These are phyloP conservation scores for Phytopythium chamaehyphon DNA, from an alignment of 352 stramenopile genomes.

Conservation along the genomic window DNA sequence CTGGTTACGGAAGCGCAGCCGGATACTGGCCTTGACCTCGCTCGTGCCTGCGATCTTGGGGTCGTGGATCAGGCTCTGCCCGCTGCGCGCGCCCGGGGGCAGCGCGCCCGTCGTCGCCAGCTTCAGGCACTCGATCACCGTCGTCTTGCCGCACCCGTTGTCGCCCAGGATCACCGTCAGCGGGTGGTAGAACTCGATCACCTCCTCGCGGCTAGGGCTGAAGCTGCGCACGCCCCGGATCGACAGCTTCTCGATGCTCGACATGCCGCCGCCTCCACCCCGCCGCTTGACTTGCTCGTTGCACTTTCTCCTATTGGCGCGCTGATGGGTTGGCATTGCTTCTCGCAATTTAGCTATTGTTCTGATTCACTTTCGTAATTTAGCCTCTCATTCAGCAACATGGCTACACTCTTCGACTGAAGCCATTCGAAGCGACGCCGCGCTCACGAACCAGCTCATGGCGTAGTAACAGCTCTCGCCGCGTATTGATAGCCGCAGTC, in stretches of 20 bases:
- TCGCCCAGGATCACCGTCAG: constrained; percentile 98
- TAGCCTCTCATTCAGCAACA: too few species aligned
- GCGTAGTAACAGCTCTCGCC: too few species aligned
- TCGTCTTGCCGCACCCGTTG: constrained; percentile 99
- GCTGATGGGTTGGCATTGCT: too few species aligned
- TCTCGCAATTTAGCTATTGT: too few species aligned
- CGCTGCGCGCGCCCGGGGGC: constrained; percentile 86
- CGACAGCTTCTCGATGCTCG: constrained; percentile 98
- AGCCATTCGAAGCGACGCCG: too few species aligned
- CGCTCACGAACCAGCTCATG: too few species aligned
- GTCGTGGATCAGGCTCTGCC: constrained; percentile 97
- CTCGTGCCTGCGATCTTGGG: constrained; percentile 90
- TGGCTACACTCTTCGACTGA: too few species aligned
- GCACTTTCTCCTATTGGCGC: constrained; percentile 1
- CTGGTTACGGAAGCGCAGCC: constrained; percentile 92
- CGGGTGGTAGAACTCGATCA: constrained; percentile 98
- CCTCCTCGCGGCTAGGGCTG: constrained; percentile 92
- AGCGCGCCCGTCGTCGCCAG: constrained; percentile 94
- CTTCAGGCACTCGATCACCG: constrained; percentile 99
- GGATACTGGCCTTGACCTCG: constrained; percentile 89
- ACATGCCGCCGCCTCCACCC: constrained; percentile 59
- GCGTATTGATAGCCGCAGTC: background rate
- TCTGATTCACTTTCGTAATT: too few species aligned
- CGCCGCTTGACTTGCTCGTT: background rate
- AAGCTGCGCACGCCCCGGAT: constrained; percentile 98